A percentile compares a stretch with the other conserved stretches of the same genome.
Conservation (phyloP, 352 stramenopile genomes). For the Phytophthora sp. region DNA sequence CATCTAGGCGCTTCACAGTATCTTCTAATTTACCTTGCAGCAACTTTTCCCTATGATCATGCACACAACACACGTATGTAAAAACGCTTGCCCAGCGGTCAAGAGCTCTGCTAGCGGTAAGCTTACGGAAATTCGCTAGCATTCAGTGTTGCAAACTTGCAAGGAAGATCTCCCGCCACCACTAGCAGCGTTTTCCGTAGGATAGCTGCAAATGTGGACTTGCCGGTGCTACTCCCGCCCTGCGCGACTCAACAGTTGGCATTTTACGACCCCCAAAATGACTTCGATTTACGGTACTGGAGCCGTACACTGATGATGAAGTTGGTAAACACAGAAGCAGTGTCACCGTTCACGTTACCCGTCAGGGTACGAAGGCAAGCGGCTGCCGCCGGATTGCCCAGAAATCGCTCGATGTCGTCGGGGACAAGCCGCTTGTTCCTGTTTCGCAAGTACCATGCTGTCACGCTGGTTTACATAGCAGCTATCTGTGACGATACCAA, state of each 20-base stretch:
- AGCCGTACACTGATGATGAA: conserved; percentile 67
- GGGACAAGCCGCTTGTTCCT: conserved; percentile 52
- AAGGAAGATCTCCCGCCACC: conserved; percentile 20
- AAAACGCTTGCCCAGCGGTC: no score
- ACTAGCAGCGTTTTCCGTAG: conserved; percentile 37
- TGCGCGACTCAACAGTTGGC: conserved; percentile 15
- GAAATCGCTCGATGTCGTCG: conserved; percentile 40
- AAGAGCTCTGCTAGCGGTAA: background rate
- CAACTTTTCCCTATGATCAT: conserved; percentile 21
- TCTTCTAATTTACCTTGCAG: conserved; percentile 26
- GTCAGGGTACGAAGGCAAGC: conserved; percentile 32
- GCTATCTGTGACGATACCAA: background rate
- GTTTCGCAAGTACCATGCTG: background rate
- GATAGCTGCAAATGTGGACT: conserved; percentile 54
- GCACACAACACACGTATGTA: no score
- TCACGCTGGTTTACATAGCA: background rate
- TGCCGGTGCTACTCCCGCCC: conserved; percentile 57
- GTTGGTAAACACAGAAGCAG: conserved; percentile 40
- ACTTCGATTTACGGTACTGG: background rate
- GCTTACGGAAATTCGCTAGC: conserved; percentile 45
- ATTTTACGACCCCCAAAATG: background rate
- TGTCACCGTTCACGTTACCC: conserved; percentile 34
- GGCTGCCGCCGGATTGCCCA: conserved; percentile 51
- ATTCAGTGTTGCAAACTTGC: conserved; percentile 43
- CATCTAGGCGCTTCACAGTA: conserved; percentile 15